These are phyloP conservation scores for Trichoderma simmonsii DNA, from an alignment of 2,329 filamentous ascomycete genomes.

Conservation along the genomic window DNA sequence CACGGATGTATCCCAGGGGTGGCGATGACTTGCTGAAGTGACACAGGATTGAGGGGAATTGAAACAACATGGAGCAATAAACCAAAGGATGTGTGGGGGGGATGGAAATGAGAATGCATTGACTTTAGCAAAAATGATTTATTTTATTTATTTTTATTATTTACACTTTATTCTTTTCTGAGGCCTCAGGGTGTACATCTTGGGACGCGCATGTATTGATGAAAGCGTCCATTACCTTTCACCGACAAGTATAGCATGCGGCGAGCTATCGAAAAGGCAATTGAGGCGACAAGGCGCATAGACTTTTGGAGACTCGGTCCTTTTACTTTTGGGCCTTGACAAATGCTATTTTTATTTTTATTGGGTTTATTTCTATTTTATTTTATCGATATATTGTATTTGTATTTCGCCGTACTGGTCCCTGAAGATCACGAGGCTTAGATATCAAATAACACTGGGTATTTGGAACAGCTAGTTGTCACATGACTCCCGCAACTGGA, in stretches of 20 bases:
- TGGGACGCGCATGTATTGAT: neutral
- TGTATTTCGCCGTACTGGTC: neutral
- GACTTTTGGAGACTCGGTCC: neutral
- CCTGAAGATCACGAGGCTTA: constrained; percentile 8
- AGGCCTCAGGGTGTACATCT: neutral
- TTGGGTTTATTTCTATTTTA: neutral
- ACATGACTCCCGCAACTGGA: constrained; percentile 5
- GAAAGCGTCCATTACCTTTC: neutral
- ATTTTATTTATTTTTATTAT: neutral
- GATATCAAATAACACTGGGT: neutral
- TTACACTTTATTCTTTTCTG: neutral
- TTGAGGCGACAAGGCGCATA: neutral
- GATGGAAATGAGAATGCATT: too few relatives aligned
- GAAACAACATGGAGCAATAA: neutral
- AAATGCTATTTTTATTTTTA: neutral
- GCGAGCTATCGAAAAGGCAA: neutral
- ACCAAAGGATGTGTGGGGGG: neutral
- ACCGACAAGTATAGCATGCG: neutral
- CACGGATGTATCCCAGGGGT: neutral
- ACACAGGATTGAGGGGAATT: constrained; percentile 4
- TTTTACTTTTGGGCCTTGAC: neutral
- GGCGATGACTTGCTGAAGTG: constrained; percentile 17
- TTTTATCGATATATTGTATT: neutral
- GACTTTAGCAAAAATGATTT: neutral
- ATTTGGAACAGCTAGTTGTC: neutral